Base-by-base conservation (phyloP, 2,329 filamentous ascomycete genomes). In the Periconia digitata region DNA sequence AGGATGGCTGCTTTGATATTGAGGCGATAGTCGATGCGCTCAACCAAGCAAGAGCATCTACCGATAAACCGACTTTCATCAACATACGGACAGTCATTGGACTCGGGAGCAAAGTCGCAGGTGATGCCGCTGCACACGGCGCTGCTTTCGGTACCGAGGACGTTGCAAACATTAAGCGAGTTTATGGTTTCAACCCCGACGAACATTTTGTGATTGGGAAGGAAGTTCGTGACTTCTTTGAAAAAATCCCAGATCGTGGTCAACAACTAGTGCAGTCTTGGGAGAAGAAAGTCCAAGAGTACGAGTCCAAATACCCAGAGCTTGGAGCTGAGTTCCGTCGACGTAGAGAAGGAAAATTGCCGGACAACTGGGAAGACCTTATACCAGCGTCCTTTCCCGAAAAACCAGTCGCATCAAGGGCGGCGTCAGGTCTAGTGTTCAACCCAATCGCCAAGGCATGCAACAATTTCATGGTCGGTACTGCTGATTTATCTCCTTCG, bases 401-500 rank as follows among this genome's bases (percentile, higher is more conserved):
- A 2, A 65, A 69, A 8, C 72, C 74, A 0, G 82, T 78, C 0
- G 68, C 79, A 0, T 77, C 78, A 2, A 70, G 79, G 43, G 79
- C 79, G 53, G 78, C 77, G 0, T 73, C 76, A 6, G 79, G 78
- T 0, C 56, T 80, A 3, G 74, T 79, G 1, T 76, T 74, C 54
- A 83, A 83, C 51, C 79, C 80, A 0, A 64, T 83, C 3, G 79
- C 80, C 49, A 87, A 96, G 67, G 91, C 96, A 75, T 75, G 96
- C 62, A 96, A 96, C 82, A 79, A 79, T 64, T 97, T 97, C 87
- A 86, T 94, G 75, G 90, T 95, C 81, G 75, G 89, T 78, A 59
- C 50, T 6, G 43, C 51, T 35, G 86, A 84, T 71, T 70, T 58
- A 71, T 87, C 63, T 80, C 76, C 86, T 78, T 58, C 58, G 2